phyloP scores from a whole-genome alignment of 345 rosid species.

The Gossypium stocksii region DNA sequence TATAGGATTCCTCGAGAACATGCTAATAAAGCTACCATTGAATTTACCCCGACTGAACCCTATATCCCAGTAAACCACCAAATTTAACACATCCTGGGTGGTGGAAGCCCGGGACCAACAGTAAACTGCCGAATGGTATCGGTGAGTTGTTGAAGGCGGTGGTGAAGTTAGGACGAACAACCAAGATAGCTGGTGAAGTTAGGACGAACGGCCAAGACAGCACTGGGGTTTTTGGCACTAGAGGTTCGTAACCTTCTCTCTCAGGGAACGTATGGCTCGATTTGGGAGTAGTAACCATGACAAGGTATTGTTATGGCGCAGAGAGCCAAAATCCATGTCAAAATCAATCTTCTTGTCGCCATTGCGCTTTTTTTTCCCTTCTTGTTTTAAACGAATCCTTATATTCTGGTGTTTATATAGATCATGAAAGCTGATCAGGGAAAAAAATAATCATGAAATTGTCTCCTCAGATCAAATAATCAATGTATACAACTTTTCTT shows the following conservation, averaged over 20 bases:
- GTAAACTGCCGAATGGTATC: constrained; percentile 15
- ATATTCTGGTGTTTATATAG: neutral
- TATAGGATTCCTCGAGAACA: constrained; percentile 25
- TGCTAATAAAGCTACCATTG: constrained; percentile 28
- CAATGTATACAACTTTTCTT: too few relatives aligned
- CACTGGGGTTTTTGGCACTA: neutral
- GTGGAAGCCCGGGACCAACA: constrained; percentile 22
- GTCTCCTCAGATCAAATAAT: neutral
- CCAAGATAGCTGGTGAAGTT: neutral
- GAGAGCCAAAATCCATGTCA: constrained; percentile 3
- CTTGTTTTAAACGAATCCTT: neutral
- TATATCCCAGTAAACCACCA: constrained; percentile 19
- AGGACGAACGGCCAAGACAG: neutral
- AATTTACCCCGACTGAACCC: constrained; percentile 24
- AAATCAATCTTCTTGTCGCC: neutral
- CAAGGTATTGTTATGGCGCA: neutral
- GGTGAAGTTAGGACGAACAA: neutral
- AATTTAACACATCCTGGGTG: neutral
- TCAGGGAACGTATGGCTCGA: neutral
- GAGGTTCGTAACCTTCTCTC: constrained; percentile 26
- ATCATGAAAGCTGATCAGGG: neutral
- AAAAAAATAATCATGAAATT: too few relatives aligned
- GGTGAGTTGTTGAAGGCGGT: neutral
- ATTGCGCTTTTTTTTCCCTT: neutral
- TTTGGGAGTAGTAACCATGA: constrained; percentile 5